Base-by-base conservation (phyloP, 2,329 filamentous ascomycete species). In the Dothidotthia symphoricarpi region DNA sequence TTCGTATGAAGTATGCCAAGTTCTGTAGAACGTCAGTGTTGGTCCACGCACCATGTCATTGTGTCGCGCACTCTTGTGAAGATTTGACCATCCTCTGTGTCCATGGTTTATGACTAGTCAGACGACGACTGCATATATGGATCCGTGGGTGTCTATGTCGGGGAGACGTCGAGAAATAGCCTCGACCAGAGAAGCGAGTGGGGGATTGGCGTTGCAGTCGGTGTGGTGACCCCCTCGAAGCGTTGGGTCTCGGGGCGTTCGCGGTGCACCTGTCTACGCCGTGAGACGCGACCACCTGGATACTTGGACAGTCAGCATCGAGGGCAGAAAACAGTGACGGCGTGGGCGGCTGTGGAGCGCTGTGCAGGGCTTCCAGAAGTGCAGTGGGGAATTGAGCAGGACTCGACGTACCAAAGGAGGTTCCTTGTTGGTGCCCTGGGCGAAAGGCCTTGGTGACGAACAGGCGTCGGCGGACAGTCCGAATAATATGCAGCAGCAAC, bases 1-100 rank as follows among this genome's bases (percentile, higher is more conserved):
- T 95, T 48, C 90, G 88, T 70, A 98, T 89, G 71, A 95, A 97
- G 71, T 85, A 85, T 64, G 91, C 90, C 66, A 98, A 79, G 77
- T 95, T 93, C 91, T 96, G 34, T 15, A 67, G 19, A 40, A 31
- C 45, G 57, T 70, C 45, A 72, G 67, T 47, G 26, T 38, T 25
- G 29, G 30, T 34, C 16, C 28, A 28, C 33, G 33, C 27, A 31
- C 15, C 9, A 27, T 19, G 17, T 3, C 10, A 33, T 15, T 13
- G 38, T 25, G 26, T 37, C 17, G 31, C 72, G 47, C 76, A 87
- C 86, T 82, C 90, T 93, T 71, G 93, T 82, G 73, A 93, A 94
- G 71, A 86, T 72, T 75, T 88, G 82, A 69, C 87, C 87, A 82
- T 93, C 86, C 83, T 91, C 86, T 69, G 85, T 88, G 74, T 88